Percentiles rank a stretch among this genome's conserved stretches.
These are phyloP conservation scores for Chernovozyma aurita DNA, from an alignment of 1,139 yeast species.

Conservation along the genomic window DNA sequence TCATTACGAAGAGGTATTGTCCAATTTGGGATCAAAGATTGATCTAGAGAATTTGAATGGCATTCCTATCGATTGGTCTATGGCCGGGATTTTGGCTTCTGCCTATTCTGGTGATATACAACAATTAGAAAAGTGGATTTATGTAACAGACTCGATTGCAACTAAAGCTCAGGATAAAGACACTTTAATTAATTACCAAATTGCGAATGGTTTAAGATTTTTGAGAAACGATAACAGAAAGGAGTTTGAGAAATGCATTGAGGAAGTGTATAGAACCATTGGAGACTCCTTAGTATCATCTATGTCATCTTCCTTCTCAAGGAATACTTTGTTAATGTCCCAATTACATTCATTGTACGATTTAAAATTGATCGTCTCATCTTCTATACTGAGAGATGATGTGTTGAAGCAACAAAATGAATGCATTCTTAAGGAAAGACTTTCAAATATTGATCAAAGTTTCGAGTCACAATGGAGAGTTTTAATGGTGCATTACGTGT, in stretches of 20 bases:
- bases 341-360: conserved; percentile 74
- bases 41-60: conserved; percentile 19
- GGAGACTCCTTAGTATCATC: conserved; percentile 62
- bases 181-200: conserved; percentile 55
- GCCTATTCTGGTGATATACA: conserved; percentile 57
- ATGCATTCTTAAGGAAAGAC: conserved; percentile 30
- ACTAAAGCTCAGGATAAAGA: conserved; percentile 42
- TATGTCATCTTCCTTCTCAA: conserved; percentile 49
- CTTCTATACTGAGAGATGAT: conserved; percentile 11
- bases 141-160: conserved; percentile 31
- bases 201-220: conserved; percentile 57
- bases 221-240: conserved; percentile 28
- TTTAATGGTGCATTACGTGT: conserved; percentile 55
- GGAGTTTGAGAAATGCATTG: conserved; percentile 35
- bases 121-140: conserved; percentile 55
- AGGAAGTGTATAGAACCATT: conserved; percentile 49
- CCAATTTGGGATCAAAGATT: conserved; percentile 27
- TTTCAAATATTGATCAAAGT: conserved; percentile 53
- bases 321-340: conserved; percentile 52
- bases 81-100: conserved; percentile 72
- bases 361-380: conserved; percentile 30
- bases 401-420: conserved; percentile 14
- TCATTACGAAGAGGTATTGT: conserved; percentile 36
- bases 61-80: conserved; percentile 51
- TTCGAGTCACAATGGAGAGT: conserved; percentile 61